These are phyloP conservation scores for Ceratocystiopsis sp. DNA, from an alignment of 2,329 filamentous ascomycete genomes.

Conservation along the genomic window DNA sequence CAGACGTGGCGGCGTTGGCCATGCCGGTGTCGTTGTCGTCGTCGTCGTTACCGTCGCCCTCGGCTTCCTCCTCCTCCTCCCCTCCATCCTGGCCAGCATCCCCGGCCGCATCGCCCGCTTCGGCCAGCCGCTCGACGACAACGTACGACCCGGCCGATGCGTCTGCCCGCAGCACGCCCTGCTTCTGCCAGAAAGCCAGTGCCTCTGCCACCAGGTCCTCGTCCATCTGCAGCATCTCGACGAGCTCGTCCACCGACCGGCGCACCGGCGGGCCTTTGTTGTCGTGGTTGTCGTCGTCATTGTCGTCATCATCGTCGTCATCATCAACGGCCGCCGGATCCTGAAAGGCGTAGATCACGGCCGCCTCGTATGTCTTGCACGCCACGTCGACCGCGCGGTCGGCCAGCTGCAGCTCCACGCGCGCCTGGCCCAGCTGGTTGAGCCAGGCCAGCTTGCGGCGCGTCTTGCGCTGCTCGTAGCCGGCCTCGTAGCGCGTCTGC, in stretches of 20 bases:
- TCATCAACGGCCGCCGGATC: slow-evolving; percentile 15
- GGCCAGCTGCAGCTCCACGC: slow-evolving; percentile 63
- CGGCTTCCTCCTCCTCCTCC: slow-evolving; percentile 11
- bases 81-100: neutral
- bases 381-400: slow-evolving; percentile 61
- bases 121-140: slow-evolving; percentile 45
- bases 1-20: slow-evolving; percentile 11
- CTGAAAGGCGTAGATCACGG: slow-evolving; percentile 72
- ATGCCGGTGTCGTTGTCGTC: slow-evolving; percentile 7
- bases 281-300: slow-evolving; percentile 9
- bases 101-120: neutral
- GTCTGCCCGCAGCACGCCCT: slow-evolving; percentile 39
- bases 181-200: slow-evolving; percentile 54
- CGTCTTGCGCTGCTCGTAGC: slow-evolving; percentile 66
- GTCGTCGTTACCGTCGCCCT: slow-evolving; percentile 13
- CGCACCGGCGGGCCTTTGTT: slow-evolving; percentile 16
- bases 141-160: slow-evolving; percentile 36
- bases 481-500: slow-evolving; percentile 53
- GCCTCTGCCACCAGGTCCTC: slow-evolving; percentile 52
- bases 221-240: slow-evolving; percentile 49
- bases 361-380: slow-evolving; percentile 71
- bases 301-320: slow-evolving; percentile 16
- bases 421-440: slow-evolving; percentile 62
- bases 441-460: slow-evolving; percentile 82
- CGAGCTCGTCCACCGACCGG: slow-evolving; percentile 34